Conservation (phyloP, 2,329 filamentous ascomycete species). For the Calonectria pseudoreteaudii region DNA sequence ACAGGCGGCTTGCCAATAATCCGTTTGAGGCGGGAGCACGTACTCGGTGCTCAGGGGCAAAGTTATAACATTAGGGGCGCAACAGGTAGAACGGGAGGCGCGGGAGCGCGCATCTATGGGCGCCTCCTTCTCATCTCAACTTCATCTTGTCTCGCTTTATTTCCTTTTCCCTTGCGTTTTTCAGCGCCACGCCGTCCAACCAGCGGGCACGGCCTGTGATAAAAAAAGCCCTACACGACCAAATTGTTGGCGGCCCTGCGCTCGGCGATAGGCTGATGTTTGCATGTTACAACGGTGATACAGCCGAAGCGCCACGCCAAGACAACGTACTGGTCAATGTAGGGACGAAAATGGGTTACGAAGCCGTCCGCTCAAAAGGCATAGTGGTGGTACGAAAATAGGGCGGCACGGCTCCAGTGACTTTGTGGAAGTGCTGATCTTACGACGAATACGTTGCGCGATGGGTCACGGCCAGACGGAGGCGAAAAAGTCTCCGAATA, state of each 20-base stretch:
- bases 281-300: slow-evolving; percentile 1
- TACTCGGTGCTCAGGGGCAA: slow-evolving; percentile 5
- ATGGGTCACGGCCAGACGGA: slow-evolving; percentile 27
- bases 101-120: slow-evolving; percentile 4
- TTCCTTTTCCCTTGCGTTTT: slow-evolving; percentile 3
- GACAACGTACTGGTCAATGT: neutral
- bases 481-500: slow-evolving; percentile 29
- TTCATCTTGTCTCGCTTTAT: neutral
- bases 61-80: neutral
- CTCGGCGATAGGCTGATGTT: slow-evolving; percentile 8
- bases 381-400: slow-evolving; percentile 1
- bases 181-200: slow-evolving; percentile 18
- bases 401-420: slow-evolving; percentile 11
- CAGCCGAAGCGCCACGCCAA: neutral
- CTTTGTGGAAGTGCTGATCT: slow-evolving; percentile 36
- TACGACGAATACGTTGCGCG: slow-evolving; percentile 32
- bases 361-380: neutral
- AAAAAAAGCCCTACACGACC: neutral
- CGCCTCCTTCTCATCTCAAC: slow-evolving; percentile 1
- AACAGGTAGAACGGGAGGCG: slow-evolving; percentile 10
- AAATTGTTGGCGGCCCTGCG: neutral
- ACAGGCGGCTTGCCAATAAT: neutral
- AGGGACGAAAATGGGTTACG: neutral
- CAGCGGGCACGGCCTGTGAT: neutral
- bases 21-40: neutral